These are phyloP conservation scores for Phyllosticta capitalensis DNA, from an alignment of 2,329 filamentous ascomycete species.

Conservation along the genomic window DNA sequence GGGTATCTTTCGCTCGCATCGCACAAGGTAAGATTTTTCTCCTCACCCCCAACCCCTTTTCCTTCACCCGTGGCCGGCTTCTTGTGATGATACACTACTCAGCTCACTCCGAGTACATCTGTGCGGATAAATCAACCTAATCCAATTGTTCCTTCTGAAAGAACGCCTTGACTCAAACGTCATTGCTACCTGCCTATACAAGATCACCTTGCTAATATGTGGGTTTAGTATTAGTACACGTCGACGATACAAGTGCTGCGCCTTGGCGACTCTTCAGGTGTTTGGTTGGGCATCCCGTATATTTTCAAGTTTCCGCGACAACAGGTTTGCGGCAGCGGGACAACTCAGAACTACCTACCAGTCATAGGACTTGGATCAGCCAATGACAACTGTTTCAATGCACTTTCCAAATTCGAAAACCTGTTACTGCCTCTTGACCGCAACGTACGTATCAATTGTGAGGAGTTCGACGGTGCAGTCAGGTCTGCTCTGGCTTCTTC, in stretches of 20 bases:
- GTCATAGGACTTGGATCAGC: background rate
- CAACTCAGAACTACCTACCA: background rate
- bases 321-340: background rate
- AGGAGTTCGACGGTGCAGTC: background rate
- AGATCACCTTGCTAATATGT: background rate
- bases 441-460: background rate
- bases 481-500: background rate
- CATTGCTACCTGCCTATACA: background rate
- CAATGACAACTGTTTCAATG: background rate
- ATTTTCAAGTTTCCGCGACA: background rate
- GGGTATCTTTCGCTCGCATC: background rate
- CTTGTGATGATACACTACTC: constrained; percentile 11
- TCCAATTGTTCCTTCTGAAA: constrained; percentile 12
- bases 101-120: constrained; percentile 11
- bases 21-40: background rate
- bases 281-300: background rate
- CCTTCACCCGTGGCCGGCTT: background rate
- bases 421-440: background rate
- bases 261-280: background rate
- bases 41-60: background rate
- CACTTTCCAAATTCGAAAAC: background rate
- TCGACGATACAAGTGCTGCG: background rate
- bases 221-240: background rate
- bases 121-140: constrained; percentile 9
- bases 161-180: background rate